Conservation (phyloP, 2,329 filamentous ascomycete genomes). For the Neodidymelliopsis sp. region DNA sequence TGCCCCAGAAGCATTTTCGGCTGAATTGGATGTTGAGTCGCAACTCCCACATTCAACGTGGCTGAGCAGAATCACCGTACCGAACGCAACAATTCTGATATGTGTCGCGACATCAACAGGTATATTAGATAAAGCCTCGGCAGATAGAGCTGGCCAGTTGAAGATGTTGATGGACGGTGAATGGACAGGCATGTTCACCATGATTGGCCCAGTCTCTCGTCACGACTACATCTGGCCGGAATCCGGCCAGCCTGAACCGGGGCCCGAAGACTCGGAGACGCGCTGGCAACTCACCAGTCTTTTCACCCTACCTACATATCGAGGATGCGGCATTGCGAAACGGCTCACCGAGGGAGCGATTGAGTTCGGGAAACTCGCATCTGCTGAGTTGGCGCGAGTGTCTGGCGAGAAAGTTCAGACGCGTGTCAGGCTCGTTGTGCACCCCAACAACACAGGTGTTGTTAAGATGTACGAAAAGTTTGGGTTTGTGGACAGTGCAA, state of each 20-base stretch:
- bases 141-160: not conserved
- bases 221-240: not conserved
- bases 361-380: not conserved
- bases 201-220: slow-evolving; percentile 8
- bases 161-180: not conserved
- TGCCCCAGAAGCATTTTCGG: slow-evolving; percentile 2
- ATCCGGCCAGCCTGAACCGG: slow-evolving; percentile 8
- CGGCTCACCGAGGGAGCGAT: slow-evolving; percentile 7
- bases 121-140: not conserved
- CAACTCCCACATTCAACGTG: slow-evolving; percentile 6
- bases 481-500: slow-evolving; percentile 4
- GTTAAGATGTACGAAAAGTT: slow-evolving; percentile 11
- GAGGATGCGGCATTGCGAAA: slow-evolving; percentile 2
- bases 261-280: not conserved
- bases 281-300: slow-evolving; percentile 15
- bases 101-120: not conserved
- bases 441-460: slow-evolving; percentile 10
- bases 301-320: slow-evolving; percentile 4
- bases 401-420: not conserved
- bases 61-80: slow-evolving; percentile 4
- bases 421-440: slow-evolving; percentile 8
- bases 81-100: slow-evolving; percentile 3
- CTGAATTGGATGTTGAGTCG: not conserved
- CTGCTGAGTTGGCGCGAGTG: not conserved
- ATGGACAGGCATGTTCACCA: slow-evolving; percentile 14